These are phyloP conservation scores for Aspergillus flavus DNA, from an alignment of 2,329 filamentous ascomycete species.

Conservation along the genomic window DNA sequence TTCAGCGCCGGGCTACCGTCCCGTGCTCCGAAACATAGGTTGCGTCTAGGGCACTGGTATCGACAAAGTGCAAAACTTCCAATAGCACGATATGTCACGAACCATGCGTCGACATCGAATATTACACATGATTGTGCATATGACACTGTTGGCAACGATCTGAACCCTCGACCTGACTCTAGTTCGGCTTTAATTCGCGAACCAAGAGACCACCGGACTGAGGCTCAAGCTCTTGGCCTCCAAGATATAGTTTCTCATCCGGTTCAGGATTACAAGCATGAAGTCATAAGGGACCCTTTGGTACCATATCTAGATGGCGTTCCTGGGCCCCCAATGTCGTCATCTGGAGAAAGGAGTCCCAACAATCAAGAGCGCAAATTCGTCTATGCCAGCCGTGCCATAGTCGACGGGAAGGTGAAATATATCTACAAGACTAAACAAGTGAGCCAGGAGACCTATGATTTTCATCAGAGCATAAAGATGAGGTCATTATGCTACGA, in stretches of 20 bases:
- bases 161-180: not conserved
- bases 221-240: not conserved
- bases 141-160: not conserved
- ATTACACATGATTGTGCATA: not conserved
- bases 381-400: conserved; percentile 3
- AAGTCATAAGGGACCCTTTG: not conserved
- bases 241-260: not conserved
- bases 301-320: not conserved
- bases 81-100: conserved; percentile 11
- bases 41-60: conserved; percentile 25
- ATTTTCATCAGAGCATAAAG: conserved; percentile 24
- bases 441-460: conserved; percentile 23
- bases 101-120: conserved; percentile 19
- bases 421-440: conserved; percentile 16
- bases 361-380: not conserved
- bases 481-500: conserved; percentile 24
- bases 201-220: not conserved
- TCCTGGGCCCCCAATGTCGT: not conserved
- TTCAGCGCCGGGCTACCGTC: conserved; percentile 30
- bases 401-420: conserved; percentile 19
- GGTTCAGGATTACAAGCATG: not conserved
- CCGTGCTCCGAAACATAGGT: conserved; percentile 21
- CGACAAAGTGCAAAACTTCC: conserved; percentile 17
- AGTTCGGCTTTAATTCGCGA: not conserved
- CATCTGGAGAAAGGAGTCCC: not conserved